These are phyloP conservation scores for Adiantum capillusveneris DNA, from an alignment of 75 land plant genomes.

Conservation along the genomic window DNA sequence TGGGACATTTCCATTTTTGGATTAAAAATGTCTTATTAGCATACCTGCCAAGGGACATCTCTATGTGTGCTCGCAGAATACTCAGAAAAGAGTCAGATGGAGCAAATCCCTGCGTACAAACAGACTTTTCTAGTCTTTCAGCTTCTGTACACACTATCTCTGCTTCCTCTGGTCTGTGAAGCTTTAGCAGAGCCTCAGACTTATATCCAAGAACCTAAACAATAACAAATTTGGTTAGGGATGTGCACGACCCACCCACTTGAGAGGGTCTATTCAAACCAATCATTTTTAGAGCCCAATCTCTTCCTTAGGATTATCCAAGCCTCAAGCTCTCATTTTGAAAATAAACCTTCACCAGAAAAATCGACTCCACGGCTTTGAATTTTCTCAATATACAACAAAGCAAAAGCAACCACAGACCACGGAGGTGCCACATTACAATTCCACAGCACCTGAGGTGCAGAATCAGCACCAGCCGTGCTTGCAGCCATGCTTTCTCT, in stretches of 20 bases:
- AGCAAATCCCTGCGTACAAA: conserved; percentile 13
- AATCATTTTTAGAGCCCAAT: too few species aligned
- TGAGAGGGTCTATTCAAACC: too few species aligned
- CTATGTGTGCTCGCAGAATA: conserved; percentile 43
- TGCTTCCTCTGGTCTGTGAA: conserved; percentile 68
- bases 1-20: too few species aligned
- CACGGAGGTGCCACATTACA: too few species aligned
- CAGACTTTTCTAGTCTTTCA: conserved; percentile 30
- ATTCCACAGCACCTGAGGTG: conserved; percentile 89
- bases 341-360: too few species aligned
- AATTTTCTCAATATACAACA: too few species aligned
- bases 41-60: conserved; percentile 58
- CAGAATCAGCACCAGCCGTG: conserved; percentile 70
- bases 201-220: conserved; percentile 66
- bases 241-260: too few species aligned
- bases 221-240: too few species aligned
- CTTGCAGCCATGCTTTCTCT: conserved; percentile 79
- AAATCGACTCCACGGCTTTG: too few species aligned
- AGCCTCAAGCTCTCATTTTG: too few species aligned
- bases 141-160: conserved; percentile 40
- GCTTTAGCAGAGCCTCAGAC: conserved; percentile 82
- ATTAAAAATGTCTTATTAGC: conserved; percentile 1
- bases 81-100: conserved; percentile 23
- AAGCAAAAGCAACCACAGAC: too few species aligned
- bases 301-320: too few species aligned